Base-by-base conservation (phyloP, 2,329 filamentous ascomycete genomes). In the Trichoderma koningiopsis region DNA sequence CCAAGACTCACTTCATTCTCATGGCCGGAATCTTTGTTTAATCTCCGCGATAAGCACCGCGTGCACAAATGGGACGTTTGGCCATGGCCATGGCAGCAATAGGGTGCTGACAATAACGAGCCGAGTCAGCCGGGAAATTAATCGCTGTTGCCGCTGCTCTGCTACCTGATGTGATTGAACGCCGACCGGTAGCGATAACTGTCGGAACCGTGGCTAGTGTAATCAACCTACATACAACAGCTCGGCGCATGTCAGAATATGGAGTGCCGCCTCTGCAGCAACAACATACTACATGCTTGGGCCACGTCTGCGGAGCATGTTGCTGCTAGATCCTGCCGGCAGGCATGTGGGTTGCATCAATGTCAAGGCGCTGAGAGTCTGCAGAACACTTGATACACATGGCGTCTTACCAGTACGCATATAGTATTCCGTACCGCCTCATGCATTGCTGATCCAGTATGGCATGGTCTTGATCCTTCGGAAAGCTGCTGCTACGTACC, bases 321-420 rank as follows among this genome's bases (percentile, higher is more conserved):
- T 35, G 49, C 13, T 40, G 11, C 33, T 55, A 24, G 61, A 64
- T 40, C 61, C 61, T 64, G 47, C 61, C n/a, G 33, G 40, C 35
- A 64, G 40, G 61, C 61, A 64, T 19, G 52, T 31, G 49, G 49
- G 61, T 64, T 64, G 52, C 49, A 64, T 64, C 29, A 27, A 35
- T 56, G 19, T 52, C 49, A 43, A 27, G 52, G 29, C 33, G 6
- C 24, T 24, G 33, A 56, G 29, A 24, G 61, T 56, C 49, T 64
- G 55, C 61, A 40, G n/a, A 52, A 24, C 35, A 31, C 27, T 22
- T 43, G 16, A 53, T 31, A 64, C 61, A 56, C 56, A 35, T 27
- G 3, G 24, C 61, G 61, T 64, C 49, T 64, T 64, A 64, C 61
- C 49, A 55, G 24, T 8, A 43, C 40, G 40, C n/a, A n/a, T 43